Conservation (phyloP, 345 rosid genomes). For the Theobroma cacao region DNA sequence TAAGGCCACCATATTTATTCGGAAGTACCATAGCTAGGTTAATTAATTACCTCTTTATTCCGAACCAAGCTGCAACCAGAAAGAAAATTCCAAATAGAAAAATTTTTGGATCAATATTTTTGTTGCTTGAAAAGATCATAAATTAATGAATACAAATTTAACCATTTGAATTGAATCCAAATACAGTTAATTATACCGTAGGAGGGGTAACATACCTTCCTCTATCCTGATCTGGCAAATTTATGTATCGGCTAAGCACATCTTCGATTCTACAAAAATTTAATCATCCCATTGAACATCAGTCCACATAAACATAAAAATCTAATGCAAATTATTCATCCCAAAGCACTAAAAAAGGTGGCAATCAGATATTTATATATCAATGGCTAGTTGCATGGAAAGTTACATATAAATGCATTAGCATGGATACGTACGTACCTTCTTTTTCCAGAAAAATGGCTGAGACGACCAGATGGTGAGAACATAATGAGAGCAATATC, state of each 20-base stretch:
- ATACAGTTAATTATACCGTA: neutral
- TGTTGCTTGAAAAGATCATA: neutral
- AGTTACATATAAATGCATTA: neutral
- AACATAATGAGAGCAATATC: conserved; percentile 88
- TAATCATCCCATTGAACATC: too few species aligned
- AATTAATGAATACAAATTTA: neutral
- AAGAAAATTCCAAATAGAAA: neutral
- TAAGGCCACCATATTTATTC: neutral
- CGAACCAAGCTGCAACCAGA: conserved; percentile 16
- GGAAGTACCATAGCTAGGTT: neutral
- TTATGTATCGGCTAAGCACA: conserved; percentile 17
- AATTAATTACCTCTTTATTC: conserved; percentile 23
- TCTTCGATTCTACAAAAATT: conserved; percentile 19
- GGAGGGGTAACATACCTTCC: neutral
- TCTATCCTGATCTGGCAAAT: conserved; percentile 17
- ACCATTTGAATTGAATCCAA: neutral
- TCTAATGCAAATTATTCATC: too few species aligned
- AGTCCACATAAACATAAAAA: too few species aligned
- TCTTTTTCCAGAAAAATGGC: conserved; percentile 67
- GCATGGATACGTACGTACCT: conserved; percentile 31
- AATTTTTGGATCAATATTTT: neutral
- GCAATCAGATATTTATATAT: neutral
- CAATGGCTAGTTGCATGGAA: neutral
- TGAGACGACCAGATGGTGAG: conserved; percentile 68
- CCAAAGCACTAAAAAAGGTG: too few species aligned